phyloP scores from a whole-genome alignment of 495 filamentous ascomycete species.

The Penicillium simplicissimum region DNA sequence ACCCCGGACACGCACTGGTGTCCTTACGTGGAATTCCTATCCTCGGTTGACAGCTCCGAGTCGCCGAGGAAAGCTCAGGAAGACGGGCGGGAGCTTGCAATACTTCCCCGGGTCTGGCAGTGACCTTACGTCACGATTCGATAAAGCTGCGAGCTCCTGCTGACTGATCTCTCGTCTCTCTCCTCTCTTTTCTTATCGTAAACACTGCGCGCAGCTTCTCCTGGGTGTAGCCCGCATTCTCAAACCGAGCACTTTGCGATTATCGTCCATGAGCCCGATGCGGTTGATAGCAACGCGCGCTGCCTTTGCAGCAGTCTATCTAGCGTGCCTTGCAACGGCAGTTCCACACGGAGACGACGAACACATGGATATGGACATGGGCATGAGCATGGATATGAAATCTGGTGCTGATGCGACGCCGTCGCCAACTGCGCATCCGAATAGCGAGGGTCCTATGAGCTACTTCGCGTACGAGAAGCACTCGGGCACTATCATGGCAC shows the following conservation, averaged over 20 bases:
- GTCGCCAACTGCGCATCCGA: neutral
- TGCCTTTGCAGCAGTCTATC: slow-evolving; percentile 35
- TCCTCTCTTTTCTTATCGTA: slow-evolving; percentile 7
- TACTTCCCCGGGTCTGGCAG: slow-evolving; percentile 10
- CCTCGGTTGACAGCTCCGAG: slow-evolving; percentile 1
- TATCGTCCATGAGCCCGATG: slow-evolving; percentile 19
- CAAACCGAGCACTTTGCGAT: slow-evolving; percentile 7
- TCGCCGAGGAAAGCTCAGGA: neutral
- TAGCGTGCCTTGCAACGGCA: slow-evolving; percentile 38
- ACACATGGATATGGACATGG: slow-evolving; percentile 38
- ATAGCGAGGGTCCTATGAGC: slow-evolving; percentile 47
- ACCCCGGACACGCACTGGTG: neutral
- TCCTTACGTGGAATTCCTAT: neutral
- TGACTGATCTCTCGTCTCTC: slow-evolving; percentile 15
- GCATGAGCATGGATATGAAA: slow-evolving; percentile 42
- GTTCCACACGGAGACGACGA: slow-evolving; percentile 42
- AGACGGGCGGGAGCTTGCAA: slow-evolving; percentile 3
- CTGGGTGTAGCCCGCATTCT: slow-evolving; percentile 2
- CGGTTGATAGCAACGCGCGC: slow-evolving; percentile 26
- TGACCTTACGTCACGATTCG: slow-evolving; percentile 35
- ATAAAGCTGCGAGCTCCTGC: slow-evolving; percentile 22
- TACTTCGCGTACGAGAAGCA: slow-evolving; percentile 77
- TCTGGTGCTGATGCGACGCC: slow-evolving; percentile 35
- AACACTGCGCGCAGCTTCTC: neutral
- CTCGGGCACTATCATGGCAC: slow-evolving; percentile 66